Evolutionary conservation across 345 rosid genomes (phyloP).

Genomic region (Eutrema japonicum): DNA sequence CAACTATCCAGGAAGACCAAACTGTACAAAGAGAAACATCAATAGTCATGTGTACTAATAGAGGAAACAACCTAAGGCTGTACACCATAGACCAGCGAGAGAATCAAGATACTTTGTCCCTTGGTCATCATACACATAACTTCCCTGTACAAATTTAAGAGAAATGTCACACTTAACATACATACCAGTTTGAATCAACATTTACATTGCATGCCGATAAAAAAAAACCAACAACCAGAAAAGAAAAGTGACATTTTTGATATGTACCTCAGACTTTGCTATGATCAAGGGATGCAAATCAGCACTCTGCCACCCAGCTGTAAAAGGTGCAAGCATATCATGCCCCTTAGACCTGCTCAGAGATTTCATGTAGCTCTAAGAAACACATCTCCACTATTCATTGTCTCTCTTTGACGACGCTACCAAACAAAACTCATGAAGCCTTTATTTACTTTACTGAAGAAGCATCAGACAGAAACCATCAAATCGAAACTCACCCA

Average conservation of each 20-base stretch:
- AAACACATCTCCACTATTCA: constrained; percentile 7
- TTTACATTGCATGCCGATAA: no score
- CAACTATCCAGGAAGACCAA: neutral
- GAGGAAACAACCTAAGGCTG: constrained; percentile 70
- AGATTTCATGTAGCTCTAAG: neutral
- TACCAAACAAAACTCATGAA: neutral
- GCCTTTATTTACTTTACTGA: neutral
- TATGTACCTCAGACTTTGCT: constrained; percentile 63
- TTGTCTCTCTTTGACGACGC: neutral
- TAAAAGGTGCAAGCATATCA: constrained; percentile 98
- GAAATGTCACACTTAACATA: neutral
- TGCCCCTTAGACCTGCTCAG: constrained; percentile 81
- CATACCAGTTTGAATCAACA: constrained; percentile 6
- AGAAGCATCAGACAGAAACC: neutral
- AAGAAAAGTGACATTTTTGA: no score
- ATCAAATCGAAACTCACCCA: constrained; percentile 43
- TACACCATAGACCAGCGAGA: constrained; percentile 97
- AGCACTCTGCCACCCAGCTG: constrained; percentile 91
- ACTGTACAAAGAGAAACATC: neutral
- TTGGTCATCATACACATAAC: constrained; percentile 74
- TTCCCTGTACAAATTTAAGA: constrained; percentile 53
- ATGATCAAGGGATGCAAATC: constrained; percentile 84
- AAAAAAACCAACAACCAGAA: no score
- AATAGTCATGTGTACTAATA: neutral
- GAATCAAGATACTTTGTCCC: constrained; percentile 96